Evolutionary conservation across 768 basidiomycete genomes (phyloP), one percentile per base, ranked within the genome.

Genomic region (Kwoniella sp.): DNA sequence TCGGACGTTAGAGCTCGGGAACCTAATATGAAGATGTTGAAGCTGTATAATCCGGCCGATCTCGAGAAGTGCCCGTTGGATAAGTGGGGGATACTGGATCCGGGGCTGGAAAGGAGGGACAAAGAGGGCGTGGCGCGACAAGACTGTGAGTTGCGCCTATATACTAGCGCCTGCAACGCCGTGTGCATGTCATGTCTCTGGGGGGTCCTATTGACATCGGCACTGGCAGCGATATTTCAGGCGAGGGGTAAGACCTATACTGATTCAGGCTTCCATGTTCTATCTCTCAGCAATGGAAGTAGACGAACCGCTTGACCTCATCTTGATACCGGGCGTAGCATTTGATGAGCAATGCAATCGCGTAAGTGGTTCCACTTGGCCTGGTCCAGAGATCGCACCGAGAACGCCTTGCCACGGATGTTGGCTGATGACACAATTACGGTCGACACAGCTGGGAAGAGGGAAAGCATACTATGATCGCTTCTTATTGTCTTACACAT

Each of bases 391-490:
- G 3, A 58, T 11, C 22, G 55, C 38, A 58, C 4, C 8, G 11
- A 12, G 31, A 23, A 38, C 23, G 13, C 34, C 34, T 37, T 37
- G 34, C 34, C 13, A 13, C 13, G 34, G 34, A 5, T 5, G 7
- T 37, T 8, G 41, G 41, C 41, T 45, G 41, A 45, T 45, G 7
- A 37, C 13, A 45, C 41, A 20, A 45, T 45, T 17, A 3, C 20
- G 25, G 12, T 29, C 51, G 58, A 22, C 29, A 50, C 59, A 78
- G 76, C 69, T 78, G 0, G 76, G 76, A 17, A 52, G 76, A 17
- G 76, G 76, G 4, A 78, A 78, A 58, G 76, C 70, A 28, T 78
- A 63, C 55, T 78, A 78, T 52, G 76, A 78, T 53, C 58, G 69
- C 2, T 78, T 72, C 63, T 59, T 78, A 5, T 48, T 48, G 1